These are phyloP conservation scores for Globisporangium heterothallicum DNA, from an alignment of 352 stramenopile species.

Conservation along the genomic window DNA sequence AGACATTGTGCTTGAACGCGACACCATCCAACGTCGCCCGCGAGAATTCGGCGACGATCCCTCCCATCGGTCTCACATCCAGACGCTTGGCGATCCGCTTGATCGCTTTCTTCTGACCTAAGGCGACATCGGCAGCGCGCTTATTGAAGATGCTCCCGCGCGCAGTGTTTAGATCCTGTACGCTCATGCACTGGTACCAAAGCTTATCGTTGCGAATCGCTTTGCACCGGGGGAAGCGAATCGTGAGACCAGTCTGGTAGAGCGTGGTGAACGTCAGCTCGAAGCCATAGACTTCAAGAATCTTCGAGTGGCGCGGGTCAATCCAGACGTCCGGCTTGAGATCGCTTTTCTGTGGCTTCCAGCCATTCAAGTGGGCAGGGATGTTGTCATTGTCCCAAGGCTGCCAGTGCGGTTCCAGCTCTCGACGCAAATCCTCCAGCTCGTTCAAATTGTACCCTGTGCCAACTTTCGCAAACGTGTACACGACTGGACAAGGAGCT, in stretches of 20 bases:
- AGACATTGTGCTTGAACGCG: slow-evolving; percentile 49
- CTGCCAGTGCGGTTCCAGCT: slow-evolving; percentile 77
- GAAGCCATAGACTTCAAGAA: slow-evolving; percentile 83
- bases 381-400: slow-evolving; percentile 67
- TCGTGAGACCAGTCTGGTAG: slow-evolving; percentile 75
- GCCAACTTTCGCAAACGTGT: slow-evolving; percentile 77
- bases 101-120: slow-evolving; percentile 54
- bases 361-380: slow-evolving; percentile 67
- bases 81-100: slow-evolving; percentile 43
- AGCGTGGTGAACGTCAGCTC: slow-evolving; percentile 77
- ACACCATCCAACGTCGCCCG: slow-evolving; percentile 55
- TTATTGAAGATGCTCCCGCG: slow-evolving; percentile 63
- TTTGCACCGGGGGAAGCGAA: slow-evolving; percentile 80
- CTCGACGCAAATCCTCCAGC: slow-evolving; percentile 58
- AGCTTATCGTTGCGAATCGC: slow-evolving; percentile 77
- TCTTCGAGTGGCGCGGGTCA: slow-evolving; percentile 72
- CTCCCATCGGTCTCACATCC: slow-evolving; percentile 16
- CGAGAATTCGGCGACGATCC: slow-evolving; percentile 53
- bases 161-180: slow-evolving; percentile 69
- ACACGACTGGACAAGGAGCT: slow-evolving; percentile 49
- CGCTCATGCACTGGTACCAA: slow-evolving; percentile 76
- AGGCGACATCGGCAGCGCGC: slow-evolving; percentile 57
- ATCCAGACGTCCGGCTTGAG: slow-evolving; percentile 80
- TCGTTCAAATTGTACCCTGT: slow-evolving; percentile 84
- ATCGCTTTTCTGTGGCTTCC: slow-evolving; percentile 72